Base-by-base conservation (phyloP, 345 rosid genomes). In the Carallia brachiata region DNA sequence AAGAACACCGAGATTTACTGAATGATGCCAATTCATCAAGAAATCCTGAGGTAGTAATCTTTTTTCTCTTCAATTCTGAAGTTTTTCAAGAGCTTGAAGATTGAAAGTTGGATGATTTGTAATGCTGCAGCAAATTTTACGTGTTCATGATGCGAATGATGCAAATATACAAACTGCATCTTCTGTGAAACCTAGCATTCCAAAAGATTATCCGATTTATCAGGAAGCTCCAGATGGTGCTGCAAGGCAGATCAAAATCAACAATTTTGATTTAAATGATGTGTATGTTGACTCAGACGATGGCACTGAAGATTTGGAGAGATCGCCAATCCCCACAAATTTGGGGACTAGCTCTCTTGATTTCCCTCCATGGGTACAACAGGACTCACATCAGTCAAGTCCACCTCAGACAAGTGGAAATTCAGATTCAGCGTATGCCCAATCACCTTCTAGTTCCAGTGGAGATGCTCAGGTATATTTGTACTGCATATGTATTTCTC, bases 351-450 rank as follows among this genome's bases (percentile, higher is more conserved):
- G 88, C 74, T 87, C 98, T 48, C 82, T 84, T 73, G 97, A 88
- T 80, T 90, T 85, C 75, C 93, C 96, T 73, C 84, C 93, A 18
- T 96, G 97, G 97, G 73, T 85, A 67, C 93, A 77, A 71, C 92
- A 82, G 60, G 89, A 85, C 66, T 90, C 91, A 54, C 96, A 84
- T 73, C 99, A 89, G 84, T 88, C 97, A 59, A 96, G 98, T 77
- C 99, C 99, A 65, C 99, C 96, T 44, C 99, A 87, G 80, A 89
- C 91, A 68, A 90, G 98, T 77, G 77, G 99, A 63, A 89, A 89
- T 79, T 96, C 98, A 56, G 98, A 90, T 82, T 92, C 99, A 77
- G 99, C 91, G 69, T 96, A 98, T 65, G 96, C 90, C 3, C 98
- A 84, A 75, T 96, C 99, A 72, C 99, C 98, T 63, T 90, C 97